phyloP scores from a whole-genome alignment of 2,329 filamentous ascomycete species.

The Aureobasidium sp. region DNA sequence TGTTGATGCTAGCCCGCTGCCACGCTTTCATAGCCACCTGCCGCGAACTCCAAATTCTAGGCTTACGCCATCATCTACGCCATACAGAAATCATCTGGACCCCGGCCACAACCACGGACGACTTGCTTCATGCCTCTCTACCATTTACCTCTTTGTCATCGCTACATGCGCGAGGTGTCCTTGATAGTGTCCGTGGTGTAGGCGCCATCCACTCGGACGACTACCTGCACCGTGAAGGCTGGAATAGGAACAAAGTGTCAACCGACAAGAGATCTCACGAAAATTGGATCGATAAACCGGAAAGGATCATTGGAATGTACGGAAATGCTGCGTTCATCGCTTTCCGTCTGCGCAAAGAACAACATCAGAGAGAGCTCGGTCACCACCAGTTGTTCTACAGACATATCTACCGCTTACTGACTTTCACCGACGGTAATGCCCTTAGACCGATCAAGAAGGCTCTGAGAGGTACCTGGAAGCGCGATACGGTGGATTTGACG shows the following conservation, averaged over 20 bases:
- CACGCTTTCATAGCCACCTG: not conserved
- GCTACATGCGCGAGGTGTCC: not conserved
- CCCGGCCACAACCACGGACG: too few relatives aligned
- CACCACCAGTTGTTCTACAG: not conserved
- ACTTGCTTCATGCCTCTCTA: too few relatives aligned
- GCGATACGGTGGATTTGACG: not conserved
- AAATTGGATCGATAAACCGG: not conserved
- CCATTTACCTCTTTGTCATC: not conserved
- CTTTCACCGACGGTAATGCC: slow-evolving; percentile 2
- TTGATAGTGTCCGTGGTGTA: not conserved
- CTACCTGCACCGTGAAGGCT: not conserved
- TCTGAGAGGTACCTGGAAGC: not conserved
- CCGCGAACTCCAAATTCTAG: not conserved
- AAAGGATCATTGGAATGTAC: not conserved
- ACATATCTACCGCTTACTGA: not conserved
- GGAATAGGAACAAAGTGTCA: not conserved
- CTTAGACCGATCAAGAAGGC: not conserved
- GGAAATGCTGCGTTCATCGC: not conserved
- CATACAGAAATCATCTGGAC: not conserved
- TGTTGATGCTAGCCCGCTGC: not conserved
- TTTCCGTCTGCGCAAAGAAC: not conserved
- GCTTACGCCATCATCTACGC: not conserved
- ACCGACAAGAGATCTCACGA: not conserved
- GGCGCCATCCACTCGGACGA: not conserved
- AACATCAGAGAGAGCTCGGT: not conserved